Evolutionary conservation across 371 early-diverging fungal genomes (phyloP), one percentile per base, ranked within the genome.

Genomic region (Mortierella sp.): DNA sequence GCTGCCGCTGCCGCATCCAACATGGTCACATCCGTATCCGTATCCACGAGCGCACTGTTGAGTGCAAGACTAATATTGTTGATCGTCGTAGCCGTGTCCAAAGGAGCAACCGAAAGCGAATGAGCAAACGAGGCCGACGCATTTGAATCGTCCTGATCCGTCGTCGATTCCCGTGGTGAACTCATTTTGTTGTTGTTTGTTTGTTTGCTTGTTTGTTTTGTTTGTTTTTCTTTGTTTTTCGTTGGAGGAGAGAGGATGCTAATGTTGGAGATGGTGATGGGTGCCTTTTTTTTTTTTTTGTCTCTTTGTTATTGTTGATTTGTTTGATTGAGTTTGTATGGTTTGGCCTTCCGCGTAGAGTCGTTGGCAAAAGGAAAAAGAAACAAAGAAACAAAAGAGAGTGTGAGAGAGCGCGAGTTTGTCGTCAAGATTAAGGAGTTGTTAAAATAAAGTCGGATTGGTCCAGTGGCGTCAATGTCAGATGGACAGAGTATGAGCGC

Each of bases 171-270:
- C 67, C 72, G 73, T 69, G 73, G 80, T 57, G 70, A 62, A 62
- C 64, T 68, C 80, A 79, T 79, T 46, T 46, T 28, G 2, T 68
- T 66, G 23, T 58, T 57, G 11, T 58, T 44, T 52, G n/a, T n/a
- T n/a, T n/a, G n/a, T n/a, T 18, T 12, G 84, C 86, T 88, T 60
- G 94, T 69, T 74, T n/a, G 59, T 66, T 21, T 72, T 16, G 47
- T 25, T 50, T 2, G 53, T 26, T 18, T 66, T 45, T 23, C 4
- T 23, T 21, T 51, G 16, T n/a, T 25, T 23, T 50, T 29, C 37
- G 2, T 67, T 23, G 46, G 50, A 12, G 18, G 21, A 21, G 50
- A 50, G 50, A 21, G 21, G 9, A n/a, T n/a, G n/a, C n/a, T n/a
- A n/a, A n/a, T n/a, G n/a, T n/a, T n/a, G n/a, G n/a, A n/a, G n/a